Base-by-base conservation (phyloP, 1,284 basidiomycete species). In the Ustilago hordei region DNA sequence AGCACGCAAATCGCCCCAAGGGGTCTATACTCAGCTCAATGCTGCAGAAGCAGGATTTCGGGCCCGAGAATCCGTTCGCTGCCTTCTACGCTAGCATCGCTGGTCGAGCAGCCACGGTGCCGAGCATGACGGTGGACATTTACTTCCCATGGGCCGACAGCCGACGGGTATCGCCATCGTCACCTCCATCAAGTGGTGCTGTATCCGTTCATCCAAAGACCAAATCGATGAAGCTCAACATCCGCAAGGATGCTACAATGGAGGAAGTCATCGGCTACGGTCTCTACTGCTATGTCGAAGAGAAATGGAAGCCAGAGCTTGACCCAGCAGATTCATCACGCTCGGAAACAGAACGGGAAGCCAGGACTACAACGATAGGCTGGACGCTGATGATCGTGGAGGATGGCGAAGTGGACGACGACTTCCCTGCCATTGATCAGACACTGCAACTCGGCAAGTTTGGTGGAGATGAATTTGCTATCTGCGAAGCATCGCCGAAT, bases 311-410 rank as follows among this genome's bases (percentile, higher is more conserved):
- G 54, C 95, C 95, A 0, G 90, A 90, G 80, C 86, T 97, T 35
- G 91, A 92, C 78, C 60, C 61, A 13, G 52, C 60, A 0, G 63
- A 43, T 7, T 60, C 58, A 4, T 34, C 60, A 17, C 50, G 28
- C 12, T 61, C 65, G 2, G 77, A 93, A 65, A 89, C 90, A 36
- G 91, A 90, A 78, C 88, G 90, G 85, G 88, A 88, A n/a, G 88
- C 88, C 6, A 88, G 87, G 79, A 87, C 93, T 61, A 92, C 90
- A 48, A 93, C 93, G 0, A 89, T 93, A 1, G 95, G 93, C 0
- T 99, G 96, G 95, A 92, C 94, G n/a, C 86, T 99, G 86, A 89
- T 95, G 67, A 95, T 99, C 64, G 94, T 95, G 8, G 96, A 99
- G 83, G 95, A 98, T 86, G 97, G 97, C 17, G 95, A 98, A 86